These are phyloP conservation scores for Colletotrichum sp. DNA, from an alignment of 2,329 filamentous ascomycete genomes.

Conservation along the genomic window DNA sequence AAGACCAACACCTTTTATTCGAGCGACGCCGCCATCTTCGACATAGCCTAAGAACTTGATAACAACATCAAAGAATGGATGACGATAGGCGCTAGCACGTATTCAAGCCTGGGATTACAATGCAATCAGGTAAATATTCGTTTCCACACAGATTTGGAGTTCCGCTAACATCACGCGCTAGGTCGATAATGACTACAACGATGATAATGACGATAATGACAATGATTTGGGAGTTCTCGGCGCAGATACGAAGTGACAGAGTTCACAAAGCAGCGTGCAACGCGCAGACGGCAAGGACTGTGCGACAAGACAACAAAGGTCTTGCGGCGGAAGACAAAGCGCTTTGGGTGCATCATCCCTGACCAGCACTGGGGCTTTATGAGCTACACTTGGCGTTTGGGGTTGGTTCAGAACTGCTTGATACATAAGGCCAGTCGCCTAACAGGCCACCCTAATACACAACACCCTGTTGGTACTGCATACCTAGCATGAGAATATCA, in stretches of 20 bases:
- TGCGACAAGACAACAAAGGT: neutral
- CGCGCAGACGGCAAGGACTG: neutral
- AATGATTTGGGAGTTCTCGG: neutral
- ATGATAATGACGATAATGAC: neutral
- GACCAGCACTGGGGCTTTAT: neutral
- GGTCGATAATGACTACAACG: neutral
- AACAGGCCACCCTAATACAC: neutral
- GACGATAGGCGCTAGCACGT: rapidly evolving
- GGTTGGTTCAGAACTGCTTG: neutral
- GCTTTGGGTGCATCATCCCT: rapidly evolving
- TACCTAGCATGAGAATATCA: neutral
- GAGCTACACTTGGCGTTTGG: neutral
- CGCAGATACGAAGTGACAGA: neutral
- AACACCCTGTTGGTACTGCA: neutral
- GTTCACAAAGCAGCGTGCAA: neutral
- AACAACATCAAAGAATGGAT: neutral
- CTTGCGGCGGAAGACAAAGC: neutral
- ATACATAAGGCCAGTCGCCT: neutral
- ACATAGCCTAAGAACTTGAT: neutral
- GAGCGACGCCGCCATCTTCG: neutral
- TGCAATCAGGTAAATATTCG: neutral
- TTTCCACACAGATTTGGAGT: neutral
- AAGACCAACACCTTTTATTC: neutral
- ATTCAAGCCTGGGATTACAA: neutral
- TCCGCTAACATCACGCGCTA: neutral